Percentiles rank a stretch among this genome's conserved stretches.
phyloP scores from a whole-genome alignment of 768 basidiomycete species.

The Strobilomyces confusus region DNA sequence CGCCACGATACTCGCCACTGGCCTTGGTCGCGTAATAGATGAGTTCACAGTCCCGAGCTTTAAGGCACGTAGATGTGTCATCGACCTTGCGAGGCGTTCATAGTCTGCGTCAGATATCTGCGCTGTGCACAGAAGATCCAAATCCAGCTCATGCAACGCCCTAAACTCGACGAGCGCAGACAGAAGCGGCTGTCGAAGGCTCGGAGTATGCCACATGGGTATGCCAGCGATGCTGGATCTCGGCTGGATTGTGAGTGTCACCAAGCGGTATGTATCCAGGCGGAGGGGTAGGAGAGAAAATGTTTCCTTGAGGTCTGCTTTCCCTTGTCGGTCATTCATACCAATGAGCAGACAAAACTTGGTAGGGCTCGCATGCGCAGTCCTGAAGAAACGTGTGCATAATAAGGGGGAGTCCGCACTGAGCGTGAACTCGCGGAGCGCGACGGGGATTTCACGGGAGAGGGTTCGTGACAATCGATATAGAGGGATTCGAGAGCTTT shows the following conservation, averaged over 20 bases:
- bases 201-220: not conserved
- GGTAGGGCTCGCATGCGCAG: slow-evolving; percentile 10
- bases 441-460: slow-evolving; percentile 13
- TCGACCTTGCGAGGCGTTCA: slow-evolving; percentile 7
- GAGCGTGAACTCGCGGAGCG: slow-evolving; percentile 13
- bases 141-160: slow-evolving; percentile 11
- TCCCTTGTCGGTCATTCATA: slow-evolving; percentile 1
- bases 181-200: slow-evolving; percentile 1
- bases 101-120: slow-evolving; percentile 10
- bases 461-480: slow-evolving; percentile 7
- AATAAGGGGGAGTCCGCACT: not conserved
- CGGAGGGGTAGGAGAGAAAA: slow-evolving; percentile 9
- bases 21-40: slow-evolving; percentile 6
- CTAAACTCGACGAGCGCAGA: slow-evolving; percentile 12
- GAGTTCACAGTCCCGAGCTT: slow-evolving; percentile 15
- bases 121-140: slow-evolving; percentile 14
- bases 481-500: slow-evolving; percentile 7
- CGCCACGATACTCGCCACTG: slow-evolving; percentile 7
- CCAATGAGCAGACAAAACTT: slow-evolving; percentile 6
- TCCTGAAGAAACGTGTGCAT: slow-evolving; percentile 10
- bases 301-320: not conserved
- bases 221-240: not conserved
- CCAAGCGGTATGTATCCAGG: slow-evolving; percentile 10
- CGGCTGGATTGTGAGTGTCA: slow-evolving; percentile 4
- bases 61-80: slow-evolving; percentile 7